Base-by-base conservation (phyloP, 2,329 filamentous ascomycete species). In the Helotiales sp. region DNA sequence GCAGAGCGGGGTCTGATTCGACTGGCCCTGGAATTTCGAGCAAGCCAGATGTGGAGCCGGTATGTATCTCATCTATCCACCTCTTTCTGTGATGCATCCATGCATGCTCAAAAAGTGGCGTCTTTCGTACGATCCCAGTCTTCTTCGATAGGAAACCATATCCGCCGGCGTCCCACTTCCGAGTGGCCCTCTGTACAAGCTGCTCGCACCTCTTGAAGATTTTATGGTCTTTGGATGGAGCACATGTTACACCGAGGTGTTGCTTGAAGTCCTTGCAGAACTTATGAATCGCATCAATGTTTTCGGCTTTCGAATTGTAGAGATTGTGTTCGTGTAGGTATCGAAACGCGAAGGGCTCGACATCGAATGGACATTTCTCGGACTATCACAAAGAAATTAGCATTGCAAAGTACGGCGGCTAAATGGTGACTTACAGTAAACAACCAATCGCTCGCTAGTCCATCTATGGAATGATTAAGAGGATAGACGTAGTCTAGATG, bases 261-360 rank as follows among this genome's bases (percentile, higher is more conserved):
- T 34, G 24, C 28, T 61, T 61, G 13, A 49, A 30, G 17, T 22
- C 30, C 32, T 49, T 61, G 15, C 26, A 49, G 30, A 30, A 61
- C n/a, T 32, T 61, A 15, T 49, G 40, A 4, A 61, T 47, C 11
- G 58, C 58, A 20, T 28, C 58, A 6, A 47, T 49, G 43, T 61
- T 61, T 2, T 61, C 58, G 4, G 49, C 30, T 61, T 61, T 26
- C 58, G 58, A 61, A 32, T 22, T 61, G 40, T 61, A 61, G 8
- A 61, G 43, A 32, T 47, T 61, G 26, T 47, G 40, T 47, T 61
- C 58, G 22, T 61, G 58, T 8, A 61, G 37, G 47, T 61, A 61
- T 5, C 58, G 58, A 6, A 45, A 61, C 20, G 47, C 47, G 22
- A 61, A 61, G 22, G 58, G 58, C 17, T 61, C 47, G 43, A 61